Base-by-base conservation (phyloP, 2,329 filamentous ascomycete species). In the Rachicladosporium sp. region DNA sequence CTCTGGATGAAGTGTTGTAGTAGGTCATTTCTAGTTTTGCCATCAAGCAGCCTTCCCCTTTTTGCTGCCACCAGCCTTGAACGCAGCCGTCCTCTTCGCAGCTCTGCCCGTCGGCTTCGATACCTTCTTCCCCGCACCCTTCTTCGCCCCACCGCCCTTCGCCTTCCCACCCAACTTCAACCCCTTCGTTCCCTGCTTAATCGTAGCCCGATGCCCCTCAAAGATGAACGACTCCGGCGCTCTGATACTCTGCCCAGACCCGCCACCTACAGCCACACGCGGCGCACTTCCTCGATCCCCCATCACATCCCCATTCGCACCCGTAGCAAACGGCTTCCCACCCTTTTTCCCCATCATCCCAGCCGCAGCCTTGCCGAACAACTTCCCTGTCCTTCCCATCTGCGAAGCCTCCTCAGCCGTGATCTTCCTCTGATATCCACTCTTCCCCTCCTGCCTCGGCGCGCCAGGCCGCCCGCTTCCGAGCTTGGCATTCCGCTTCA, bases 171-270 rank as follows among this genome's bases (percentile, higher is more conserved):
- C 70, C 29, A 71, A 65, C 53, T 75, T 75, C 42, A 73, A 56
- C 12, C 80, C 80, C 31, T 75, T 75, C 51, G 69, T 78, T 4
- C 74, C 79, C 44, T 80, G 75, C 42, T 70, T 80, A 27, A 71
- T 65, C 40, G 73, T 83, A 7, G 84, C 84, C 39, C 85, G 72
- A 46, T 80, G 78, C 0, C 85, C 85, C 59, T 93, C 85, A 51
- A 89, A 88, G n/a, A 88, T 73, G 46, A 88, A 74, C 10, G 70
- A 67, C 59, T 87, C 80, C 0, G 80, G 79, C 1, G 72, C 70
- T 61, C 75, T 71, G 46, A 69, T 63, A 35, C 29, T 35, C 19
- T 31, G 23, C 31, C 29, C 30, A 12, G 6, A 21, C 19, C 5
- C 35, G 19, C 27, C 29, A 7, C 10, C 44, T 44, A 36, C 43